A percentile compares a stretch with the other conserved stretches of the same genome.
Conservation (phyloP, 2,329 filamentous ascomycete species). For the Blastomyces percursus region DNA sequence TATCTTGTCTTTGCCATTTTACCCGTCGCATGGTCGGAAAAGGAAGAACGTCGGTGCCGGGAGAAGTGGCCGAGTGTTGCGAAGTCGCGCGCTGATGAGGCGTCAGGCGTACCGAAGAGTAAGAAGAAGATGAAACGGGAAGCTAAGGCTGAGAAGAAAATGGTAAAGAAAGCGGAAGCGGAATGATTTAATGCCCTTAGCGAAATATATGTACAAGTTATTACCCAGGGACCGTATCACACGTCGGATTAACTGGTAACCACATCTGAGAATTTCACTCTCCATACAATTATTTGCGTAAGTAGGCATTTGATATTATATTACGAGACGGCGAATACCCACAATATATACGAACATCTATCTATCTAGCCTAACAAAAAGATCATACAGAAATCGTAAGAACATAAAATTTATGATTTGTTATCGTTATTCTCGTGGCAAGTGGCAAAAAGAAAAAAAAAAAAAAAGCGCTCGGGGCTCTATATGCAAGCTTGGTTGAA, state of each 20-base stretch:
- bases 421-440: background rate
- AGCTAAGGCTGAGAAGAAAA: conserved; percentile 34
- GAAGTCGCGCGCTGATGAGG: conserved; percentile 16
- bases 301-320: background rate
- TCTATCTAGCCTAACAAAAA: too few relatives aligned
- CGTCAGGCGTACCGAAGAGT: conserved; percentile 19
- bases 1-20: conserved; percentile 89
- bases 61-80: conserved; percentile 50
- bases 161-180: background rate
- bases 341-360: background rate
- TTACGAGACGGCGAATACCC: background rate
- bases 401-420: background rate
- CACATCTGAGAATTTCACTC: background rate
- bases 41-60: conserved; percentile 61
- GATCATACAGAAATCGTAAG: background rate
- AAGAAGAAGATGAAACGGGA: conserved; percentile 31
- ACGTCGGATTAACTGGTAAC: background rate
- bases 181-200: background rate
- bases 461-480: background rate
- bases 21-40: conserved; percentile 73
- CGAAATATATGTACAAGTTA: background rate
- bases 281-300: background rate
- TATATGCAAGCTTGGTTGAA: background rate
- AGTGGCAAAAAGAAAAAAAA: background rate
- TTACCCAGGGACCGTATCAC: background rate